Evolutionary conservation across 805 yeast species (phyloP), one percentile per base, ranked within the genome.

Genomic region (Candida rishiriensis): DNA sequence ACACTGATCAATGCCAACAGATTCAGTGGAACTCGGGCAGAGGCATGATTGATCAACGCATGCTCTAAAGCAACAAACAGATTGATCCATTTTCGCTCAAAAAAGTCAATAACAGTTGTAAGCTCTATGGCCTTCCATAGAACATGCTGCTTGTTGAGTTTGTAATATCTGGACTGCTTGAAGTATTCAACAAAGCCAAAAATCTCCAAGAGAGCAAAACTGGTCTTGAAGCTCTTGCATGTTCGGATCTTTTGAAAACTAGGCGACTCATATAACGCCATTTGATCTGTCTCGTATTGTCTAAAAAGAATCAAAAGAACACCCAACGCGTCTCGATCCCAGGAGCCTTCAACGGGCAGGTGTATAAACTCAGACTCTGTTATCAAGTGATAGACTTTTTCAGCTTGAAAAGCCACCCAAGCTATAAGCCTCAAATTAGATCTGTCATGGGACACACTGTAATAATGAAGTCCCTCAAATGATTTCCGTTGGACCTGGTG

Each of bases 71-170:
- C 38, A 7, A 43, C 34, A 6, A 47, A 36, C 18, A 53, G 41
- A 21, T 40, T 41, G 12, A 53, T 36, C 55, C 55, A 53, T 34
- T 46, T 45, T 21, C 52, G 43, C 10, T 47, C 53, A 5, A 47
- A 42, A 21, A 47, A 16, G 31, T 38, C 28, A 29, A 47, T 14
- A 2, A 36, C 13, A 17, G 28, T 36, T 1, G 17, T 3, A 28
- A 34, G 34, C 16, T 33, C n/a, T 4, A 17, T 34, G 17, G 44
- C 17, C 35, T 42, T 37, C 51, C 52, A 51, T 16, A 51, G 36
- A 3, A 48, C 28, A 39, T 48, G 55, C 21, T 42, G 41, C 9
- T 12, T 13, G 8, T 37, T 34, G 14, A 48, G 16, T 28, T 34
- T 34, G 30, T 42, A 47, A n/a, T 34, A 41, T 21, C 41, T 26